phyloP scores from a whole-genome alignment of 768 basidiomycete genomes.

The Lepiota brunneoincarnata region DNA sequence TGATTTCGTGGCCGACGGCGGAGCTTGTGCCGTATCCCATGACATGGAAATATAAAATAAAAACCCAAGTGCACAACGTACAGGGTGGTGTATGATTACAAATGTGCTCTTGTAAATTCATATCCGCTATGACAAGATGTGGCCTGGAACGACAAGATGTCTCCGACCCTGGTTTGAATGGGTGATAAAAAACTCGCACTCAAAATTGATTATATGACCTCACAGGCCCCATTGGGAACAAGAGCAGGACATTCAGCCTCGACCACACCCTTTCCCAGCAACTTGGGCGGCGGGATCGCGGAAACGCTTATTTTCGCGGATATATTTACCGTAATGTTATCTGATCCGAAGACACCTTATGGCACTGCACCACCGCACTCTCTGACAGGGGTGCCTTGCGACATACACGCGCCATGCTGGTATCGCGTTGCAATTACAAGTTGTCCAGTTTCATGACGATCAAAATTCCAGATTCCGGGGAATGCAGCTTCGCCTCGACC shows the following conservation, averaged over 20 bases:
- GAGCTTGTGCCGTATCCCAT: background rate
- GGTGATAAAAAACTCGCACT: background rate
- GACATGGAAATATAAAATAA: background rate
- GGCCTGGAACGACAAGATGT: background rate
- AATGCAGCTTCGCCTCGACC: slow-evolving; percentile 12
- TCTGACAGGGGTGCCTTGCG: slow-evolving; percentile 1
- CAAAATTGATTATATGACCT: background rate
- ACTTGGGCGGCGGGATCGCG: slow-evolving; percentile 3
- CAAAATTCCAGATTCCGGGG: slow-evolving; percentile 13
- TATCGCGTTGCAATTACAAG: slow-evolving; percentile 11
- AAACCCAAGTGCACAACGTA: no score
- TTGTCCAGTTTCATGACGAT: slow-evolving; percentile 11
- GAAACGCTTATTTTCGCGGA: slow-evolving; percentile 7
- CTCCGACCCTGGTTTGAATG: slow-evolving; percentile 2
- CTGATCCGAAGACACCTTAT: slow-evolving; percentile 4
- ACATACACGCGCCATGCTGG: slow-evolving; percentile 9
- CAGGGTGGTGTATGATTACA: no score
- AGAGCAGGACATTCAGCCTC: background rate
- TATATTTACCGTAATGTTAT: slow-evolving; percentile 2
- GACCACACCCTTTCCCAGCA: background rate
- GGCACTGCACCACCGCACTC: background rate
- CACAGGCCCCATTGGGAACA: slow-evolving; percentile 5
- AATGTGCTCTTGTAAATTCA: no score
- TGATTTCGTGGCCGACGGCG: background rate
- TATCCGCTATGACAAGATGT: no score